Conservation (phyloP, 1,284 basidiomycete species). For the Ustilago loliicola region DNA sequence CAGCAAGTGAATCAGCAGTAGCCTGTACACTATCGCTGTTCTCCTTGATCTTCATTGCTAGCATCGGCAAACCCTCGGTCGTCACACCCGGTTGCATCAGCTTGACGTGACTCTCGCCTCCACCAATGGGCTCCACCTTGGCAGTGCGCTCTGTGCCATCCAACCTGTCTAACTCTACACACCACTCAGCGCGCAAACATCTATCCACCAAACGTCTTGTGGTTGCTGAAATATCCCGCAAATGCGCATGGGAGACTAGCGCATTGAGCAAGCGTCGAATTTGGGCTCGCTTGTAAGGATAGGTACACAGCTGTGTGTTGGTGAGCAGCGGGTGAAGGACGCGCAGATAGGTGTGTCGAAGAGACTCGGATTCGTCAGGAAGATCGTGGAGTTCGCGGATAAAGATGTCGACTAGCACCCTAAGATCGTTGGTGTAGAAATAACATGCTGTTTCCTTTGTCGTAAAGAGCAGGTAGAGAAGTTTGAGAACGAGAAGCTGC, state of each 20-base stretch:
- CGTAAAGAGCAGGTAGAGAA: slow-evolving; percentile 94
- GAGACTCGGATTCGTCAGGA: slow-evolving; percentile 93
- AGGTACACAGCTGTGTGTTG: slow-evolving; percentile 86
- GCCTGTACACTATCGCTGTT: slow-evolving; percentile 22
- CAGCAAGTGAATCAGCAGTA: slow-evolving; percentile 30
- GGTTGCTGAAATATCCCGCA: slow-evolving; percentile 79
- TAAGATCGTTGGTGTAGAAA: slow-evolving; percentile 97
- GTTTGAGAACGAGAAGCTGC: slow-evolving; percentile 93
- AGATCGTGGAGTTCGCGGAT: slow-evolving; percentile 89
- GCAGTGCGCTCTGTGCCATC: slow-evolving; percentile 43
- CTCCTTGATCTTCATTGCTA: slow-evolving; percentile 35
- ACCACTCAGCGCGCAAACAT: slow-evolving; percentile 89
- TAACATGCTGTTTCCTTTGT: slow-evolving; percentile 93
- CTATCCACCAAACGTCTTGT: slow-evolving; percentile 92
- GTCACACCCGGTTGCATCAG: slow-evolving; percentile 43
- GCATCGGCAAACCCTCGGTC: slow-evolving; percentile 44
- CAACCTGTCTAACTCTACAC: slow-evolving; percentile 71
- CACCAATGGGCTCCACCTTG: slow-evolving; percentile 50
- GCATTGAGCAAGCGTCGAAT: slow-evolving; percentile 86
- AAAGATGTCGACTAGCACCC: slow-evolving; percentile 96
- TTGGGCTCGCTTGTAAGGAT: slow-evolving; percentile 91
- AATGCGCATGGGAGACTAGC: slow-evolving; percentile 80
- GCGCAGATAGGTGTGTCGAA: slow-evolving; percentile 95
- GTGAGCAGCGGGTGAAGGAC: slow-evolving; percentile 95
- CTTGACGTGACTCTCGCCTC: slow-evolving; percentile 47